Evolutionary conservation across 371 early-diverging fungal species (phyloP).

Genomic region (Mortierella polycephala): DNA sequence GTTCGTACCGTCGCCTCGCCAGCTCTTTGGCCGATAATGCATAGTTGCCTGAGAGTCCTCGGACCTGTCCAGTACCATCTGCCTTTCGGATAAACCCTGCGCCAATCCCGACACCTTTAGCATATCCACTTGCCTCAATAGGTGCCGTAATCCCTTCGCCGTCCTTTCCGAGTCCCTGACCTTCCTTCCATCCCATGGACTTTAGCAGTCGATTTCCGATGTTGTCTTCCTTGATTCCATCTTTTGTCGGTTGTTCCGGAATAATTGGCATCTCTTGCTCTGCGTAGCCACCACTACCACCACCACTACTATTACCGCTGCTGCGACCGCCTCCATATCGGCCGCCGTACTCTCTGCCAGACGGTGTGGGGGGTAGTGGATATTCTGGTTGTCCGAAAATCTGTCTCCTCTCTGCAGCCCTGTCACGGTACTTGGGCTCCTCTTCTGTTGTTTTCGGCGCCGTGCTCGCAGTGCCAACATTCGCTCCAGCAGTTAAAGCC

Average conservation of each 20-base stretch:
- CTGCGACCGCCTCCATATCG: conserved; percentile 12
- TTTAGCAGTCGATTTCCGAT: conserved; percentile 68
- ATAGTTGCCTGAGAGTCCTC: conserved; percentile 33
- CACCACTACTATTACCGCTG: conserved; percentile 9
- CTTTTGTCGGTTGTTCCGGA: conserved; percentile 54
- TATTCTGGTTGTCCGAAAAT: conserved; percentile 71
- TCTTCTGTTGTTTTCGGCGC: conserved; percentile 1
- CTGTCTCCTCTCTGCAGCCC: conserved; percentile 76
- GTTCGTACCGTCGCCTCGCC: conserved; percentile 50
- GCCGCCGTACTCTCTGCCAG: conserved; percentile 12
- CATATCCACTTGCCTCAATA: conserved; percentile 48
- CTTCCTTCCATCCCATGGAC: conserved; percentile 80
- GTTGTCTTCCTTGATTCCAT: conserved; percentile 60
- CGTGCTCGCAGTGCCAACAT: neutral
- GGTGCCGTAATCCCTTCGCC: conserved; percentile 55
- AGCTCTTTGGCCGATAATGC: conserved; percentile 49
- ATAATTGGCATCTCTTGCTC: conserved; percentile 25
- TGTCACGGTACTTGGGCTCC: conserved; percentile 67
- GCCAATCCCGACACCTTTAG: conserved; percentile 49
- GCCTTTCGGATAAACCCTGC: conserved; percentile 41
- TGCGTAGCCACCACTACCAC: conserved; percentile 2
- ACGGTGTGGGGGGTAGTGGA: conserved; percentile 50
- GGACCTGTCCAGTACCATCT: conserved; percentile 8
- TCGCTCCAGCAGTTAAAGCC: no score
- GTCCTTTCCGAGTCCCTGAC: conserved; percentile 71